Percentiles rank a stretch among this genome's conserved stretches.
phyloP scores from a whole-genome alignment of 2,329 filamentous ascomycete genomes.

The Calonectria henricotiae region DNA sequence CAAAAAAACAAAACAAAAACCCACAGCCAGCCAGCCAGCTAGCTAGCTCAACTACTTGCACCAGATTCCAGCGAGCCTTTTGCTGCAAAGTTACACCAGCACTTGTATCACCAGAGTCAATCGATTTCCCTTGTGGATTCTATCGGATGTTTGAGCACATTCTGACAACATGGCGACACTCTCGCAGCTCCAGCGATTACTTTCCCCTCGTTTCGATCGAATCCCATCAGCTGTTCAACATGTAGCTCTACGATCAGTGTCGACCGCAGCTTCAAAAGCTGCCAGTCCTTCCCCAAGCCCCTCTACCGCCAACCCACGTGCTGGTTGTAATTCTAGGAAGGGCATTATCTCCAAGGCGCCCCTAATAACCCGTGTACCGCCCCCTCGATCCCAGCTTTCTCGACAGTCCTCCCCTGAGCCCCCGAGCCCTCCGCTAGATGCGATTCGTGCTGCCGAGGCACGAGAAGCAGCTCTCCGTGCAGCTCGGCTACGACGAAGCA shows the following conservation, averaged over 20 bases:
- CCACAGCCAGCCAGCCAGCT: too few species aligned
- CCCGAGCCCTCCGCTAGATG: constrained; percentile 28
- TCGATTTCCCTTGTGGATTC: neutral
- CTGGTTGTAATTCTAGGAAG: neutral
- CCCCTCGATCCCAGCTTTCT: neutral
- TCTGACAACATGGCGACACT: constrained; percentile 11
- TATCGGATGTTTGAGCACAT: neutral
- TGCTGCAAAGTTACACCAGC: too few species aligned
- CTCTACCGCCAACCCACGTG: neutral
- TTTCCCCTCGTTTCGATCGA: constrained; percentile 1
- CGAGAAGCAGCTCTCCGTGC: constrained; percentile 48
- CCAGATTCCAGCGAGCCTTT: neutral
- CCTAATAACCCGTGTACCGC: constrained; percentile 4
- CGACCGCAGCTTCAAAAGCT: constrained; percentile 11
- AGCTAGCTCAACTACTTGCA: neutral
- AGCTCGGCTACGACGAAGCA: constrained; percentile 44
- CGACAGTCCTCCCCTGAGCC: constrained; percentile 1
- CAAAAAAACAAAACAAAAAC: constrained; percentile 2
- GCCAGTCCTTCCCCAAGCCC: constrained; percentile 6
- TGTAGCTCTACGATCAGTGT: neutral
- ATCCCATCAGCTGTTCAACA: neutral
- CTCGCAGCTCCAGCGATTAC: constrained; percentile 6
- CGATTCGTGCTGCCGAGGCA: constrained; percentile 46
- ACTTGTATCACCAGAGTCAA: neutral
- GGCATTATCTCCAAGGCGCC: neutral